These are phyloP conservation scores for Lachnellula cervina DNA, from an alignment of 2,329 filamentous ascomycete genomes.

Conservation along the genomic window DNA sequence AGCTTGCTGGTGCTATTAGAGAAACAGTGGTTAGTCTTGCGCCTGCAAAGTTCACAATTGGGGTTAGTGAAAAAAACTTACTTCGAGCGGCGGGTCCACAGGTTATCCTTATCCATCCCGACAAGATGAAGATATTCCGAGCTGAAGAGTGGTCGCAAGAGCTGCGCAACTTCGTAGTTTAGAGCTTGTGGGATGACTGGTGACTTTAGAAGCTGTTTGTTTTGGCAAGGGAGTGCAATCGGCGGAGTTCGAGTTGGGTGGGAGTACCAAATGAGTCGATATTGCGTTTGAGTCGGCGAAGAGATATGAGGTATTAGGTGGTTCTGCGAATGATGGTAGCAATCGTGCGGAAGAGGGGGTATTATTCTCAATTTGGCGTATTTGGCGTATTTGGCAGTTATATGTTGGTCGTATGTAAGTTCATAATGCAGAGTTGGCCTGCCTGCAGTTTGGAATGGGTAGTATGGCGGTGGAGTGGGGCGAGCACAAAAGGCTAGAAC, in stretches of 20 bases:
- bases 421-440: background rate
- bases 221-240: conserved; percentile 10
- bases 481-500: too few species aligned
- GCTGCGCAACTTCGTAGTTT: conserved; percentile 11
- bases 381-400: background rate
- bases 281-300: background rate
- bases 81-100: conserved; percentile 83
- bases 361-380: background rate
- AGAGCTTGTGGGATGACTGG: conserved; percentile 12
- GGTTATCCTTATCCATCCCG: conserved; percentile 34
- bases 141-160: conserved; percentile 5
- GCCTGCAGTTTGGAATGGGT: background rate
- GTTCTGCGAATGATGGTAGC: conserved; percentile 1
- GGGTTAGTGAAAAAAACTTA: conserved; percentile 36
- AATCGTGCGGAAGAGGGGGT: background rate
- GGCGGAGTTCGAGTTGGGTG: conserved; percentile 1
- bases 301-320: background rate
- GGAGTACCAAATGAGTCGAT: background rate
- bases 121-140: conserved; percentile 7
- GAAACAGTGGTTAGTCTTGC: conserved; percentile 18
- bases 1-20: conserved; percentile 62
- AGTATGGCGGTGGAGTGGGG: background rate
- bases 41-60: conserved; percentile 4
- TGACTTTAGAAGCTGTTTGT: conserved; percentile 12
- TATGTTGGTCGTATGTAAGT: background rate